Base-by-base conservation (phyloP, 495 filamentous ascomycete species). In the Annulohypoxylon nitens region DNA sequence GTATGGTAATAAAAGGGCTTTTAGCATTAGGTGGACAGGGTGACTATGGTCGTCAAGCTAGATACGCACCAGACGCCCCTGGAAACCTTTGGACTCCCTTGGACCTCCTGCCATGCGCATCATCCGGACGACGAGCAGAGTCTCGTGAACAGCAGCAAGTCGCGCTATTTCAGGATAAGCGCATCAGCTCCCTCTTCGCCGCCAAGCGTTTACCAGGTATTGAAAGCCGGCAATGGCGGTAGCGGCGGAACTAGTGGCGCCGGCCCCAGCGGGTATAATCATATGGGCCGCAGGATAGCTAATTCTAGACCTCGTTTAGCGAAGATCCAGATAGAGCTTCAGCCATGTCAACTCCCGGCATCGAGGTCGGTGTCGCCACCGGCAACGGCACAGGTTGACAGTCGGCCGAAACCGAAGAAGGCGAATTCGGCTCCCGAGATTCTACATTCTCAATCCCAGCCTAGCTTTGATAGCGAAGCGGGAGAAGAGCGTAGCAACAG, bases 31-130 rank as follows among this genome's bases (percentile, higher is more conserved):
- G 14, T 30, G 23, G 26, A 55, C 10, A 55, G 58, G 61, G 50
- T 67, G 70, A 70, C 71, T 74, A 74, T 74, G 71, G 67, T 74
- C 36, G 67, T 74, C 63, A 59, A 61, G 57, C 43, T 74, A 48
- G 67, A 70, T 25, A 57, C 66, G 50, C 71, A 65, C 71, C 71
- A 74, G 71, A 65, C 67, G 50, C 63, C 62, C 57, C 51, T 70
- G 71, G 71, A 74, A 34, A 50, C 67, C 50, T 74, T 67, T 23
- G 71, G 66, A 67, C 33, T 74, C 47, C 65, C 70, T 37, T 70
- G 71, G 71, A 53, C 71, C 36, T 51, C 67, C 34, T 33, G 58
- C 12, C 55, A 67, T 41, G 50, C 41, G 11, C 58, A 50, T 7
- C 67, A 34, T 50, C 16, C 66, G 18, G 67, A 74, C 33, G 62